Evolutionary conservation across 768 basidiomycete genomes (phyloP).

Genomic region (Auricularia sp.): DNA sequence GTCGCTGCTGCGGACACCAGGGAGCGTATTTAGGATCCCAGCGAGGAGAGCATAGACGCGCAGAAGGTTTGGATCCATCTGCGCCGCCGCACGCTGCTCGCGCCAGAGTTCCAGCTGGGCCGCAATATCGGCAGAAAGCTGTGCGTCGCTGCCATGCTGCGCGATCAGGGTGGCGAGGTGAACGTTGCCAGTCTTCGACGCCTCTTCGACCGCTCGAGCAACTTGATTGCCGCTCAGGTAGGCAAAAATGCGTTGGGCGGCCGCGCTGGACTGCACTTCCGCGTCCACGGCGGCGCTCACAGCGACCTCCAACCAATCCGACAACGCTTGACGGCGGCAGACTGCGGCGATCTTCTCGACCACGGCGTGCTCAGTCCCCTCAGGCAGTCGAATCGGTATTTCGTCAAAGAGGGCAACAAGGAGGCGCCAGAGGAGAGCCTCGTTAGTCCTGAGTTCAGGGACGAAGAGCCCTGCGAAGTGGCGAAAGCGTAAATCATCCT

Average conservation of each 20-base stretch:
- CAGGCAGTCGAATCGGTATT: slow-evolving; percentile 51
- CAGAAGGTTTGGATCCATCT: slow-evolving; percentile 56
- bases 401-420: slow-evolving; percentile 83
- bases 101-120: slow-evolving; percentile 79
- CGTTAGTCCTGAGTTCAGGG: slow-evolving; percentile 56
- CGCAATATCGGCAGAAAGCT: slow-evolving; percentile 61
- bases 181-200: slow-evolving; percentile 64
- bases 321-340: slow-evolving; percentile 68
- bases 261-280: slow-evolving; percentile 41
- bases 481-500: slow-evolving; percentile 56
- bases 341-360: slow-evolving; percentile 50
- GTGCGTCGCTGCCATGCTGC: slow-evolving; percentile 70
- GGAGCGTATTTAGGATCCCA: slow-evolving; percentile 56
- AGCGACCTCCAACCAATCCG: slow-evolving; percentile 72
- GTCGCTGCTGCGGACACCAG: slow-evolving; percentile 36
- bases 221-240: slow-evolving; percentile 82
- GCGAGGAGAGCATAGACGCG: slow-evolving; percentile 77
- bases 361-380: slow-evolving; percentile 47
- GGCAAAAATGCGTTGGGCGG: slow-evolving; percentile 54
- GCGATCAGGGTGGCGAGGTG: slow-evolving; percentile 84
- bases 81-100: slow-evolving; percentile 58
- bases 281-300: slow-evolving; percentile 63
- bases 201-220: slow-evolving; percentile 66
- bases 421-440: slow-evolving; percentile 79
- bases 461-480: slow-evolving; percentile 69